Conservation (phyloP, 2,329 filamentous ascomycete genomes). For the Pseudopyrenochaeta lycopersici region DNA sequence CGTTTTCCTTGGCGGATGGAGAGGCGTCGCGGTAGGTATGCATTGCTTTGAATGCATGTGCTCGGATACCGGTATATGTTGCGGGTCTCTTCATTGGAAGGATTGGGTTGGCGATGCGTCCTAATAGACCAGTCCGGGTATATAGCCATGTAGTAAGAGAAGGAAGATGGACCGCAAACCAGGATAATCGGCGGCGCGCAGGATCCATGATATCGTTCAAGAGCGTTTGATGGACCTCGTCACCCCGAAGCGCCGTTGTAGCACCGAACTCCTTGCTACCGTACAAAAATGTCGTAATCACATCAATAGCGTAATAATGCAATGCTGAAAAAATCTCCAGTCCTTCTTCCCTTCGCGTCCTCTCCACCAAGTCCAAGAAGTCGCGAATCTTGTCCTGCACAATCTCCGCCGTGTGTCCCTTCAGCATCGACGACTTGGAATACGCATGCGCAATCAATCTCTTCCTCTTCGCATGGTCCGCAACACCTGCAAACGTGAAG, state of each 20-base stretch:
- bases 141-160: conserved; percentile 60
- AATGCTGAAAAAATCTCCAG: conserved; percentile 60
- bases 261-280: conserved; percentile 51
- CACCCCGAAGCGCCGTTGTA: conserved; percentile 55
- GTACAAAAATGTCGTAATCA: conserved; percentile 63
- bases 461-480: conserved; percentile 60
- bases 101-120: conserved; percentile 49
- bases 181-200: conserved; percentile 56
- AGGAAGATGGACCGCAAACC: conserved; percentile 60
- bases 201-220: conserved; percentile 61
- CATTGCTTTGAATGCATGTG: conserved; percentile 52
- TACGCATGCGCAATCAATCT: conserved; percentile 63
- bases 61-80: conserved; percentile 62
- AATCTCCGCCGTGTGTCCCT: conserved; percentile 46
- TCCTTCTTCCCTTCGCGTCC: conserved; percentile 31
- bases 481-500: conserved; percentile 59
- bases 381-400: conserved; percentile 19
- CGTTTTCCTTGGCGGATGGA: background rate
- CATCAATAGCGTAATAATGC: conserved; percentile 64
- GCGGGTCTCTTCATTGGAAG: conserved; percentile 62
- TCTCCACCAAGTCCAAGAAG: conserved; percentile 54
- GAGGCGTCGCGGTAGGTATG: conserved; percentile 23
- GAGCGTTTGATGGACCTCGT: conserved; percentile 49
- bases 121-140: conserved; percentile 50
- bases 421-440: conserved; percentile 57